phyloP scores from a whole-genome alignment of 352 stramenopile species.

The Discostella stelligera region DNA sequence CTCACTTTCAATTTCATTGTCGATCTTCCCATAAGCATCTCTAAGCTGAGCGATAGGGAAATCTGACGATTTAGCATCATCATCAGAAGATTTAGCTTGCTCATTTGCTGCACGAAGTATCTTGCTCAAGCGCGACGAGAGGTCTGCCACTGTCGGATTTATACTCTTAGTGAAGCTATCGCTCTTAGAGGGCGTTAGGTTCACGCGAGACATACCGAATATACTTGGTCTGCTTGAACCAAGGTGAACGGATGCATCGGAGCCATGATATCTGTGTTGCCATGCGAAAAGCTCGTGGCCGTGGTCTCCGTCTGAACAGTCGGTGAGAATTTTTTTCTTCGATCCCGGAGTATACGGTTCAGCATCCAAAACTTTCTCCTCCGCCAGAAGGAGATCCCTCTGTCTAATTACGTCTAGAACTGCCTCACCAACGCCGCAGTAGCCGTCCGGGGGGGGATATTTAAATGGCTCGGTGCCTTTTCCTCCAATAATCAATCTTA shows the following conservation, averaged over 20 bases:
- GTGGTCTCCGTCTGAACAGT: slow-evolving; percentile 83
- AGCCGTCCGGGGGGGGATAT: slow-evolving; percentile 73
- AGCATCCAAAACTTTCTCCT: slow-evolving; percentile 63
- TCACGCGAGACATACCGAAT: slow-evolving; percentile 10
- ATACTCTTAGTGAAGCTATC: slow-evolving; percentile 20
- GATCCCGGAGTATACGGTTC: slow-evolving; percentile 13
- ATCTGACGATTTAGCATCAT: slow-evolving; percentile 38
- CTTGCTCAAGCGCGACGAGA: slow-evolving; percentile 49
- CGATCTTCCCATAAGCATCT: slow-evolving; percentile 43
- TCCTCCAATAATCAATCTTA: slow-evolving; percentile 82
- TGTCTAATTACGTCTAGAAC: slow-evolving; percentile 70
- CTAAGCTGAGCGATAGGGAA: slow-evolving; percentile 27
- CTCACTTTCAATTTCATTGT: slow-evolving; percentile 49
- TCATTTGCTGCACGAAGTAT: slow-evolving; percentile 32
- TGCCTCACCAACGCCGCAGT: slow-evolving; percentile 75
- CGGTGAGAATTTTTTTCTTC: slow-evolving; percentile 72
- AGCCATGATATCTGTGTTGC: slow-evolving; percentile 82
- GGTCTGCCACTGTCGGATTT: slow-evolving; percentile 37
- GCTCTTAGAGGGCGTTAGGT: slow-evolving; percentile 42
- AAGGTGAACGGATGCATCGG: slow-evolving; percentile 82
- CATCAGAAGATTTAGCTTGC: slow-evolving; percentile 15
- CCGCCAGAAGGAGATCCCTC: slow-evolving; percentile 55
- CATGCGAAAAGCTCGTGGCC: slow-evolving; percentile 84
- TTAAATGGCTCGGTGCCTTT: slow-evolving; percentile 75
- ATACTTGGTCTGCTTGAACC: slow-evolving; percentile 54